Evolutionary conservation across 257 asterid genomes (phyloP).

Genomic region (Scutellaria baicalensis): DNA sequence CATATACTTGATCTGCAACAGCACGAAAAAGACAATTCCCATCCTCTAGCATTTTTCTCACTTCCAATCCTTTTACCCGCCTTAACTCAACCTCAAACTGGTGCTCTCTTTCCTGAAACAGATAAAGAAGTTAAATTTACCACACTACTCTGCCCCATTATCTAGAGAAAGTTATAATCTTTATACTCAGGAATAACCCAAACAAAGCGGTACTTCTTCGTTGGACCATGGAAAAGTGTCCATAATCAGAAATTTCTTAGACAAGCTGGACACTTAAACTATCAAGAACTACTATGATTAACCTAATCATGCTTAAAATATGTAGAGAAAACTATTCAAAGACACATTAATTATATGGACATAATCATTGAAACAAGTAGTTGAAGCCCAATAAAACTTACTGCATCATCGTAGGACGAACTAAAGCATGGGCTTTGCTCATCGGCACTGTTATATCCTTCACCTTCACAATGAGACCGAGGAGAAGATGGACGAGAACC

Average conservation of each 20-base stretch:
- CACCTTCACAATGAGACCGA: constrained; percentile 82
- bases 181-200: constrained; percentile 1
- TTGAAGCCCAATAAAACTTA: constrained; percentile 36
- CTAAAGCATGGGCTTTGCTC: constrained; percentile 71
- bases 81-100: constrained; percentile 85
- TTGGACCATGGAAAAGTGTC: neutral
- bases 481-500: constrained; percentile 97
- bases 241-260: neutral
- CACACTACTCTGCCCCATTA: neutral
- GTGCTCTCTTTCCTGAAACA: constrained; percentile 82
- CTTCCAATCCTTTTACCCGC: constrained; percentile 85
- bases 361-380: neutral
- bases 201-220: constrained; percentile 3
- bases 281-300: neutral
- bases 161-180: neutral
- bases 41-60: constrained; percentile 88
- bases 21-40: constrained; percentile 99
- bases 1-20: constrained; percentile 99
- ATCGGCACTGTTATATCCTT: constrained; percentile 96
- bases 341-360: neutral
- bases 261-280: neutral
- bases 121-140: constrained; percentile 8
- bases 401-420: constrained; percentile 80
- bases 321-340: neutral
- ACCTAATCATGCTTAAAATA: neutral